Conservation (phyloP, 345 rosid species). For the Draba incana region DNA sequence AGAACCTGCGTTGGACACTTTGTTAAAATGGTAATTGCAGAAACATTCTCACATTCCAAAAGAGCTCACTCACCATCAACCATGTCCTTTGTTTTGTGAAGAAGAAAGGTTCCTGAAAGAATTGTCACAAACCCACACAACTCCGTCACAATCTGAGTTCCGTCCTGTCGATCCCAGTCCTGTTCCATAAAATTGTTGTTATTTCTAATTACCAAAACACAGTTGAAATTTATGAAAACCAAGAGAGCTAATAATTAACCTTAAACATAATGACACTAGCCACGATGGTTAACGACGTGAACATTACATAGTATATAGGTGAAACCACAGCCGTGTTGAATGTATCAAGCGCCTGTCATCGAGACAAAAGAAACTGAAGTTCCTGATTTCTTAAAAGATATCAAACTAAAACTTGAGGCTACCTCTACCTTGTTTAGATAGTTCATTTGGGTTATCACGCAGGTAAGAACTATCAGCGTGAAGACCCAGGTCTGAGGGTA, state of each 20-base stretch:
- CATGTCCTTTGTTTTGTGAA: slow-evolving; percentile 79
- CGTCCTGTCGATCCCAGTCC: slow-evolving; percentile 81
- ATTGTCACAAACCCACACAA: slow-evolving; percentile 77
- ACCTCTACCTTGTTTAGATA: slow-evolving; percentile 63
- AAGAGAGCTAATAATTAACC: slow-evolving; percentile 43
- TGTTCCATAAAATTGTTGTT: slow-evolving; percentile 29
- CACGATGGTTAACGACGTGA: slow-evolving; percentile 72
- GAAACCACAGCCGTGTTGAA: slow-evolving; percentile 87
- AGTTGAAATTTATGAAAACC: too few species aligned
- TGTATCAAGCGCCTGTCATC: slow-evolving; percentile 79
- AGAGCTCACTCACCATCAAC: slow-evolving; percentile 54
- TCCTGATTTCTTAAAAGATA: not conserved
- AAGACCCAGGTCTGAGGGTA: slow-evolving; percentile 72
- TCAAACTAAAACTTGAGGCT: not conserved
- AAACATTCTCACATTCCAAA: not conserved
- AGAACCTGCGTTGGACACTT: slow-evolving; percentile 23
- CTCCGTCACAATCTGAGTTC: slow-evolving; percentile 70
- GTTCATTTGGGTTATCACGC: slow-evolving; percentile 71
- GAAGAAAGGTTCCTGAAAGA: slow-evolving; percentile 80
- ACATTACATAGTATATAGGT: slow-evolving; percentile 85
- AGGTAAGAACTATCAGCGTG: slow-evolving; percentile 55
- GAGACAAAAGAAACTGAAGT: slow-evolving; percentile 12
- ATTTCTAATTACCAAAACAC: not conserved
- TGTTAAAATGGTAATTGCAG: slow-evolving; percentile 2
- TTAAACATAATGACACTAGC: slow-evolving; percentile 89